Base-by-base conservation (phyloP, 78 protist genomes). In the Dictyostelium brefeldianum region DNA sequence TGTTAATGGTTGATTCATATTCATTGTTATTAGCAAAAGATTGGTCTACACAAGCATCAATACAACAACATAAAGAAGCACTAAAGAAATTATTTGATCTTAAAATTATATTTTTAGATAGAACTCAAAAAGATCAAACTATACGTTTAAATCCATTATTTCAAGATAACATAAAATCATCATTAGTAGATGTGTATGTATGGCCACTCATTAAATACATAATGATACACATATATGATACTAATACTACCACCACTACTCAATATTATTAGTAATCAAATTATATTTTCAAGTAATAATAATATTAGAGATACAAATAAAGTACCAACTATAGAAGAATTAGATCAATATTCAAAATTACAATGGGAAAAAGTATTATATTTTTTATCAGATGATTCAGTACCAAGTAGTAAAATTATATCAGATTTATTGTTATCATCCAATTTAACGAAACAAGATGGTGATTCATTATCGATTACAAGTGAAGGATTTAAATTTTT, bases 311-410 rank as follows among this genome's bases (percentile, higher is more conserved):
- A 80, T 54, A 36, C 65, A 18, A 57, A 74, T 74, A 51, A 78
- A 54, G 48, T 48, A 53, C 83, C 83, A 53, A 59, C 57, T 14
- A 78, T 84, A 14, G 82, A 84, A 8, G 77, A 71, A 47, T 59
- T 84, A 25, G 91, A 84, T 74, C 18, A 22, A 27, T 84, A 51
- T 59, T 84, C 91, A 84, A 84, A 84, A 31, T 11, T 20, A 18
- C 91, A 84, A 57, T 84, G 91, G 91, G 91, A 84, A 59, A 73
- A 74, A 47, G 91, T 84, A 11, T 51, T 84, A 20, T 84, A 84
- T 74, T 84, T 57, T 51, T n/a, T 84, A 43, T 84, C 91, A 17
- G 91, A 84, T 71, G 82, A 84, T n/a, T 11, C 15, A 5, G 47
- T 29, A 22, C 73, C 91, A 46, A n/a, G 75, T n/a, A n/a, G 75